Evolutionary conservation across 2,329 filamentous ascomycete genomes (phyloP), one percentile per base, ranked within the genome.

Genomic region (Fusarium napiforme): DNA sequence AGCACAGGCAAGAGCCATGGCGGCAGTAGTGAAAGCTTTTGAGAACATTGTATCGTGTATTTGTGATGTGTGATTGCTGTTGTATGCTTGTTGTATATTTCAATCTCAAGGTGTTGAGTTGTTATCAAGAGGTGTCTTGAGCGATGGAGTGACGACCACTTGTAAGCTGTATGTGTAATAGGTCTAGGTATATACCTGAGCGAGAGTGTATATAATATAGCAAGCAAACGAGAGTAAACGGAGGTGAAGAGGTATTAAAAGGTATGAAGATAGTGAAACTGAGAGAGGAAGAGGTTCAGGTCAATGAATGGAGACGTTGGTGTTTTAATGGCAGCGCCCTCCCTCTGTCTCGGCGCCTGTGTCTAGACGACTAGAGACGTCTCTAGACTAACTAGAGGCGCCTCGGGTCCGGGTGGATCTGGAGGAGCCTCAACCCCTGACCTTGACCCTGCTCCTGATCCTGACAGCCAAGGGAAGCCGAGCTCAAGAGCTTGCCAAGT

Each of bases 1-100:
- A 46, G 85, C 83, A 69, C 87, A 84, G 74, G 87, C 85, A 19
- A 90, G 81, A 72, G 85, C 84, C 83, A 87, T 79, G 40, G 84
- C 82, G 60, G 86, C 82, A 68, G 83, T 77, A 62, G 84, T 82
- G 67, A 87, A 67, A 60, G 85, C 57, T 79, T 86, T 88, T 81
- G 84, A 81, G 71, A 87, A 78, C 82, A 83, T 83, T 67, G 65
- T 78, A 67, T 59, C 39, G 57, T 52, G n/a, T 67, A 19, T 63
- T 23, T 72, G 49, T 36, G 58, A 64, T 69, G 26, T 57, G 52
- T 50, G 12, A 34, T 36, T 52, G 53, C 53, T 61, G 60, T 53
- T 61, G 53, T 47, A 21, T 50, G 53, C 60, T 64, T 70, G 67
- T 70, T 49, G 34, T 50, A 40, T 55, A 34, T n/a, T 62, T 49